Evolutionary conservation across 345 rosid species (phyloP).

Genomic region (Populus nigra): DNA sequence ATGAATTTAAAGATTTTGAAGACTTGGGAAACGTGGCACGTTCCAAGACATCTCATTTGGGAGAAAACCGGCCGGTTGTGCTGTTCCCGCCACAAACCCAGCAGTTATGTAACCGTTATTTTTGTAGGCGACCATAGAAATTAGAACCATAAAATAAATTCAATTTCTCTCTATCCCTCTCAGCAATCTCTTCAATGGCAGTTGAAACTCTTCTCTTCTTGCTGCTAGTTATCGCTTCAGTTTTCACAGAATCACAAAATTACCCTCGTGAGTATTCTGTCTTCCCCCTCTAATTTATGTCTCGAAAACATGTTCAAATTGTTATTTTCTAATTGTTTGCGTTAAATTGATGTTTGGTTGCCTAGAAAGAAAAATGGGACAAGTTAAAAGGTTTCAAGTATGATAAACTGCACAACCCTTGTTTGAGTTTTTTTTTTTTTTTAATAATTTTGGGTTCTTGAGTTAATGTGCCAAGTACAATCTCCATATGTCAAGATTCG

Average conservation of each 20-base stretch:
- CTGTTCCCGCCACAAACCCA: slow-evolving; percentile 8
- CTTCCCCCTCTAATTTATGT: not conserved
- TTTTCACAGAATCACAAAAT: not conserved
- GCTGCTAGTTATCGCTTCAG: not conserved
- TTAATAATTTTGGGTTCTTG: too few relatives aligned
- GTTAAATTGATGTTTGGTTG: not conserved
- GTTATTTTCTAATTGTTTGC: not conserved
- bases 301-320: not conserved
- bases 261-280: not conserved
- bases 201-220: not conserved
- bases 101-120: slow-evolving; percentile 12
- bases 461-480: too few relatives aligned
- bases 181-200: not conserved
- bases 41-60: not conserved
- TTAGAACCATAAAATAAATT: not conserved
- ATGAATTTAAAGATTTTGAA: not conserved
- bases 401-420: not conserved
- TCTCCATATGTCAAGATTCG: too few relatives aligned
- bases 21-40: not conserved
- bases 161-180: not conserved
- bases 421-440: not conserved
- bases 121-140: not conserved
- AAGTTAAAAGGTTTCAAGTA: not conserved
- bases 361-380: not conserved
- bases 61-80: not conserved